Evolutionary conservation across 2,329 filamentous ascomycete species (phyloP).

Genomic region (Verticillium nonalfalfae): DNA sequence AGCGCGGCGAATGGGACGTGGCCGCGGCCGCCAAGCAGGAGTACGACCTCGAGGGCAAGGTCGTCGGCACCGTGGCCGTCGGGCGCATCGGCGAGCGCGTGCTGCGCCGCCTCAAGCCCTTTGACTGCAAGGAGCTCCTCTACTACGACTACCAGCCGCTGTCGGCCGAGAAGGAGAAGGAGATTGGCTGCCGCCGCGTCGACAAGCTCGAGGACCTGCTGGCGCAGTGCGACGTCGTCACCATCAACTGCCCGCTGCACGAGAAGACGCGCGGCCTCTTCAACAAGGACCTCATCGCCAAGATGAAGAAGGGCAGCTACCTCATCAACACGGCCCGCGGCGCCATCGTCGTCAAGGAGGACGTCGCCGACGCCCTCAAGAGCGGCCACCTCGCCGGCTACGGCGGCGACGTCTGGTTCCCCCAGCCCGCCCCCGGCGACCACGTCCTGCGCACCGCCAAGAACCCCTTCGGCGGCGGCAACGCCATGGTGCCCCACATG

Average conservation of each 20-base stretch:
- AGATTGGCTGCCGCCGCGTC: slow-evolving; percentile 91
- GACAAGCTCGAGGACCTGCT: slow-evolving; percentile 90
- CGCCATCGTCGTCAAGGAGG: slow-evolving; percentile 98
- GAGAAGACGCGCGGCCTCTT: slow-evolving; percentile 95
- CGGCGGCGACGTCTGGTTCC: slow-evolving; percentile 92
- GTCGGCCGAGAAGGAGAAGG: slow-evolving; percentile 75
- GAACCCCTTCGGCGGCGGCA: slow-evolving; percentile 94
- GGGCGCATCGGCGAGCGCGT: slow-evolving; percentile 98
- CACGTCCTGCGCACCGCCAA: slow-evolving; percentile 88
- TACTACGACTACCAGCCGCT: slow-evolving; percentile 99
- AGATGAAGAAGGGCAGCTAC: slow-evolving; percentile 99
- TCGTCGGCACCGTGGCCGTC: slow-evolving; percentile 94
- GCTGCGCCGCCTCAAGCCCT: slow-evolving; percentile 88
- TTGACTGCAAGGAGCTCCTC: slow-evolving; percentile 98
- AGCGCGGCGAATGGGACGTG: slow-evolving; percentile 87
- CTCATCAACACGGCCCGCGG: slow-evolving; percentile 98
- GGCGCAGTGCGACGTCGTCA: slow-evolving; percentile 90
- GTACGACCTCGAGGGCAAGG: slow-evolving; percentile 95
- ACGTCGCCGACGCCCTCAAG: slow-evolving; percentile 90
- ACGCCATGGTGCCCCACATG: slow-evolving; percentile 99
- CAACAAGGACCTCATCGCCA: slow-evolving; percentile 96
- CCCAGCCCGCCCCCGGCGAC: slow-evolving; percentile 89
- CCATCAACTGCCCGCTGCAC: slow-evolving; percentile 98
- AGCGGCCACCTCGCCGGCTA: slow-evolving; percentile 86
- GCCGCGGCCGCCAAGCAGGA: slow-evolving; percentile 96